Percentiles rank a stretch among this genome's conserved stretches.
phyloP scores from a whole-genome alignment of 163 green algal species.

The Chlorella variabilis region DNA sequence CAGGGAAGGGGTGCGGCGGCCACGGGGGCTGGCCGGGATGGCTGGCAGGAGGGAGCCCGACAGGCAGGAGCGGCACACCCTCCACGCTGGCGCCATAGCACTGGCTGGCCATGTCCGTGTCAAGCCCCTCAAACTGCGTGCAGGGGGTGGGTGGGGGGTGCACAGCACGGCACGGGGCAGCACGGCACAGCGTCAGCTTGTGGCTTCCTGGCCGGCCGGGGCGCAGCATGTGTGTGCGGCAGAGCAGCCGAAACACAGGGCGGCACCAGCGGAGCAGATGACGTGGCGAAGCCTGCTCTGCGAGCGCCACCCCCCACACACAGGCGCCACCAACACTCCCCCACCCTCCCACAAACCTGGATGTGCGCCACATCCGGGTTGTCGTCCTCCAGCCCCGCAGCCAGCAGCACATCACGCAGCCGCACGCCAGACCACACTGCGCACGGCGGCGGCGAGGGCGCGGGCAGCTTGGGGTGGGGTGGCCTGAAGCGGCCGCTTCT shows the following conservation, averaged over 20 bases:
- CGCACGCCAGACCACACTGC: conserved; percentile 70
- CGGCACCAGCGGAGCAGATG: too few species aligned
- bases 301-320: too few species aligned
- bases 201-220: too few species aligned
- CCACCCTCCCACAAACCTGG: conserved; percentile 6
- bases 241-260: too few species aligned
- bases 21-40: neutral
- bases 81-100: conserved; percentile 78
- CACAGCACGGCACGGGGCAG: too few species aligned
- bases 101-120: conserved; percentile 63
- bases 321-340: neutral
- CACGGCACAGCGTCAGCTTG: too few species aligned
- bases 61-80: neutral
- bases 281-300: too few species aligned
- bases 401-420: conserved; percentile 82
- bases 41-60: neutral
- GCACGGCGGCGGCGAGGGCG: neutral
- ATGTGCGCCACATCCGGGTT: conserved; percentile 63
- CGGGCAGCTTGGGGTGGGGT: too few species aligned
- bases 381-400: conserved; percentile 57
- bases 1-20: too few species aligned
- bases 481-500: too few species aligned
- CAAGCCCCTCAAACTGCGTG: conserved; percentile 51
- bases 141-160: neutral
- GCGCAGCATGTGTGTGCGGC: too few species aligned